These are phyloP conservation scores for Rhodotorula sp. DNA, from an alignment of 1,284 basidiomycete genomes.

Conservation along the genomic window DNA sequence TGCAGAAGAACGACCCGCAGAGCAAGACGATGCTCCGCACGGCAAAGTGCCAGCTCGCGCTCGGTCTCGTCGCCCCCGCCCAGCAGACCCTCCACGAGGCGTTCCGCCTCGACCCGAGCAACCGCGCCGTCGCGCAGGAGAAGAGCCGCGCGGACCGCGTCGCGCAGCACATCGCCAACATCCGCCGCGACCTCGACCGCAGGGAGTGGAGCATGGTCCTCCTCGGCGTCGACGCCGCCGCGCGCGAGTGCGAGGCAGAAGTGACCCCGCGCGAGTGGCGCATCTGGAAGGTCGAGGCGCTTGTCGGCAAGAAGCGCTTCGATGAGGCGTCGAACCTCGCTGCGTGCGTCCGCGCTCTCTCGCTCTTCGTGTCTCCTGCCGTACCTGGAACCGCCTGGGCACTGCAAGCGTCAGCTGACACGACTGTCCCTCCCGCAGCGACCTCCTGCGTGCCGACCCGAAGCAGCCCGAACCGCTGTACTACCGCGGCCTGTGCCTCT, in stretches of 20 bases:
- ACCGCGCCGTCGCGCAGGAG: constrained; percentile 67
- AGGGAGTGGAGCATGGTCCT: constrained; percentile 57
- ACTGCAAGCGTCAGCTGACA: background rate
- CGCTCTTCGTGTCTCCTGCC: constrained; percentile 28
- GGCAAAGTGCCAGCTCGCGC: constrained; percentile 74
- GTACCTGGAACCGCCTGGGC: background rate
- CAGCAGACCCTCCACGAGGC: constrained; percentile 52
- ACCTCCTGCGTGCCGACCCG: constrained; percentile 67
- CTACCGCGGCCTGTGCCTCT: constrained; percentile 75
- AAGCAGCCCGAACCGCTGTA: constrained; percentile 79
- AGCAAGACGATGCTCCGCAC: constrained; percentile 74
- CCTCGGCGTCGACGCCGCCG: constrained; percentile 54
- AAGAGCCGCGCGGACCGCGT: constrained; percentile 61
- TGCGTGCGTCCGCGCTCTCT: constrained; percentile 59
- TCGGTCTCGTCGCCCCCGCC: constrained; percentile 65
- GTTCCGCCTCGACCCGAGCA: constrained; percentile 56
- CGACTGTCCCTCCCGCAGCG: constrained; percentile 56
- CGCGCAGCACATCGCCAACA: constrained; percentile 68
- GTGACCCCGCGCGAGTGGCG: constrained; percentile 70
- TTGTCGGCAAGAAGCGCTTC: constrained; percentile 68
- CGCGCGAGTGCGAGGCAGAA: constrained; percentile 63
- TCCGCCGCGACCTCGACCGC: constrained; percentile 62
- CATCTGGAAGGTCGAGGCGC: constrained; percentile 73
- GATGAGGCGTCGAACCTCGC: constrained; percentile 70
- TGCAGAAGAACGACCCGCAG: constrained; percentile 58